Conservation (phyloP, 2,329 filamentous ascomycete genomes). For the Aurifilum marmelostoma region DNA sequence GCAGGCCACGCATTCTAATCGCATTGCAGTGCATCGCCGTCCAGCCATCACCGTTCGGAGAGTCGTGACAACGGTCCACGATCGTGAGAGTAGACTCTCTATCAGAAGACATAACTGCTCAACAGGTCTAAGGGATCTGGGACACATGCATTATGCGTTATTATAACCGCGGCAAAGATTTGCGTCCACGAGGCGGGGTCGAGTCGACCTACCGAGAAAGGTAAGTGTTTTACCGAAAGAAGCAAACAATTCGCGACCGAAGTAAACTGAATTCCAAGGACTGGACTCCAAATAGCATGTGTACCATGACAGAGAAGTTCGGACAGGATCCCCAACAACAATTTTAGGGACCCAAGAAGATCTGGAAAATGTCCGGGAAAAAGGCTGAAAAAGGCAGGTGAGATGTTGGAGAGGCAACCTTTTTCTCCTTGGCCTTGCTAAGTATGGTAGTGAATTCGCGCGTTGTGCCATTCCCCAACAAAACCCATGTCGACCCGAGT, state of each 20-base stretch:
- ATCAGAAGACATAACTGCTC: too few species aligned
- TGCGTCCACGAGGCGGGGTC: not conserved
- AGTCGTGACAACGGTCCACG: not conserved
- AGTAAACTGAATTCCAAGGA: not conserved
- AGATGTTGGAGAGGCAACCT: not conserved
- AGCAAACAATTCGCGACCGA: not conserved
- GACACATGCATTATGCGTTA: not conserved
- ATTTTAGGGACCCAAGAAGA: not conserved
- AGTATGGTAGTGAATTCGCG: not conserved
- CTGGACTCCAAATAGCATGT: too few species aligned
- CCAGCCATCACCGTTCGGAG: not conserved
- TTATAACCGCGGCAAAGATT: not conserved
- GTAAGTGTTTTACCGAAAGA: not conserved
- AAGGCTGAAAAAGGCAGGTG: constrained; percentile 8
- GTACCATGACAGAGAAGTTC: not conserved
- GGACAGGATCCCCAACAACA: not conserved
- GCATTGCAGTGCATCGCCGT: not conserved
- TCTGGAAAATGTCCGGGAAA: not conserved
- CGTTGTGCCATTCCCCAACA: not conserved
- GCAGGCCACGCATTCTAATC: too few species aligned
- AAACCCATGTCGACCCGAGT: constrained; percentile 6
- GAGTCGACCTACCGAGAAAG: not conserved
- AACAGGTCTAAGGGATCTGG: not conserved
- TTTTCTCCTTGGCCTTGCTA: not conserved
- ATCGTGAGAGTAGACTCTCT: not conserved